Percentiles rank a stretch among this genome's conserved stretches.
Evolutionary conservation across 192 early-diverging fungal species (phyloP).

Genomic region (Umbelopsis sp.): DNA sequence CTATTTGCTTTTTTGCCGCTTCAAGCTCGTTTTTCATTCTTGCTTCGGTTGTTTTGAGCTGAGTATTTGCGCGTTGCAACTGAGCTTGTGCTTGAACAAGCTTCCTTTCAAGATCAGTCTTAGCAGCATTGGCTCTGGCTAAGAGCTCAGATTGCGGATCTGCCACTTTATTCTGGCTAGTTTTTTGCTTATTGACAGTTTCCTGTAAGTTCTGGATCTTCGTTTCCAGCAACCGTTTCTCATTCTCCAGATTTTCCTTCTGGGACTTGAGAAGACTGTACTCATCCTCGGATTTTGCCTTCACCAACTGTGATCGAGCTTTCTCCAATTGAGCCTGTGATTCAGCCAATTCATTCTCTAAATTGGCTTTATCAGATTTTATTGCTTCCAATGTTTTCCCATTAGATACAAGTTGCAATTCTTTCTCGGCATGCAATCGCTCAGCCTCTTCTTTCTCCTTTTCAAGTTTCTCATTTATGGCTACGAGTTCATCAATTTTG

Average conservation of each 20-base stretch:
- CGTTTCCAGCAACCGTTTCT: too few species aligned
- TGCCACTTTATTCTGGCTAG: not conserved
- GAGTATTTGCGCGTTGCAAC: not conserved
- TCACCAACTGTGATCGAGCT: too few species aligned
- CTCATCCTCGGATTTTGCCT: too few species aligned
- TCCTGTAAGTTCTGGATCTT: too few species aligned
- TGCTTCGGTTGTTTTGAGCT: not conserved
- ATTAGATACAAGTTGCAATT: not conserved
- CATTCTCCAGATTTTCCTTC: too few species aligned
- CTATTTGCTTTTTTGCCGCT: not conserved
- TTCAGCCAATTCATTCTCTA: not conserved
- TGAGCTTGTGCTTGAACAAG: constrained; percentile 15
- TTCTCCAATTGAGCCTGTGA: not conserved
- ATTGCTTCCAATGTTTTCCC: not conserved
- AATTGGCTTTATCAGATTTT: not conserved
- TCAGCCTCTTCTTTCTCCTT: not conserved
- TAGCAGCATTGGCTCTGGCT: not conserved
- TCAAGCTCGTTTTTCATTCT: not conserved
- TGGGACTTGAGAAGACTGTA: too few species aligned
- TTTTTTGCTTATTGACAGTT: too few species aligned
- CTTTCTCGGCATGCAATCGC: too few species aligned
- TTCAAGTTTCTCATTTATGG: not conserved
- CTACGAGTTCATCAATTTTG: not conserved
- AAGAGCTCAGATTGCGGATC: not conserved
- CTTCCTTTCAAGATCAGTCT: not conserved